Percentiles rank a stretch among this genome's conserved stretches.
Conservation (phyloP, 2,329 filamentous ascomycete species). For the Xylaria digitata region DNA sequence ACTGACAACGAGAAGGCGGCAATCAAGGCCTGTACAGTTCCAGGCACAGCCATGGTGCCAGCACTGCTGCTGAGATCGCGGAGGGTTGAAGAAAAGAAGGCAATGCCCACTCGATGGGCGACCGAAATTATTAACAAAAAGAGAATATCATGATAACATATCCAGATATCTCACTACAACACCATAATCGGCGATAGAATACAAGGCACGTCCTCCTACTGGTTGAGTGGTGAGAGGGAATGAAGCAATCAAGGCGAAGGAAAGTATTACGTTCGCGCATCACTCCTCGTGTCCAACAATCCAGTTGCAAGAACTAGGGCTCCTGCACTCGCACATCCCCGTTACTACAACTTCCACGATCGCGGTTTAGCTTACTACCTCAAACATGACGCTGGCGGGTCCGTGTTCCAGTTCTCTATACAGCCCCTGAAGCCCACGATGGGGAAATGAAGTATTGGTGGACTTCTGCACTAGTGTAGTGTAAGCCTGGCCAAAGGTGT, state of each 20-base stretch:
- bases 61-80: conserved; percentile 33
- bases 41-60: conserved; percentile 59
- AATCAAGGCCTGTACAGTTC: conserved; percentile 60
- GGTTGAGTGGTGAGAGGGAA: neutral
- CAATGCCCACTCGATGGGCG: conserved; percentile 32
- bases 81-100: conserved; percentile 29
- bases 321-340: conserved; percentile 31
- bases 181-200: conserved; percentile 21
- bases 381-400: conserved; percentile 32
- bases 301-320: conserved; percentile 23
- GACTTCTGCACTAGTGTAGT: conserved; percentile 11
- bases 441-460: conserved; percentile 29
- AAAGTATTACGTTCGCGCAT: conserved; percentile 14
- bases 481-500: conserved; percentile 18
- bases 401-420: conserved; percentile 34
- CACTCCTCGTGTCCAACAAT: neutral
- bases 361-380: conserved; percentile 30
- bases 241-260: conserved; percentile 21
- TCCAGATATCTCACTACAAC: conserved; percentile 30
- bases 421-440: conserved; percentile 27
- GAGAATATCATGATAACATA: conserved; percentile 34
- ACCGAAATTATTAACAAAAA: conserved; percentile 24
- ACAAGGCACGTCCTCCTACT: conserved; percentile 2
- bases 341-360: conserved; percentile 30
- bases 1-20: conserved; percentile 68